These are phyloP conservation scores for Circinella minor DNA, from an alignment of 371 early-diverging fungal genomes.

Conservation along the genomic window DNA sequence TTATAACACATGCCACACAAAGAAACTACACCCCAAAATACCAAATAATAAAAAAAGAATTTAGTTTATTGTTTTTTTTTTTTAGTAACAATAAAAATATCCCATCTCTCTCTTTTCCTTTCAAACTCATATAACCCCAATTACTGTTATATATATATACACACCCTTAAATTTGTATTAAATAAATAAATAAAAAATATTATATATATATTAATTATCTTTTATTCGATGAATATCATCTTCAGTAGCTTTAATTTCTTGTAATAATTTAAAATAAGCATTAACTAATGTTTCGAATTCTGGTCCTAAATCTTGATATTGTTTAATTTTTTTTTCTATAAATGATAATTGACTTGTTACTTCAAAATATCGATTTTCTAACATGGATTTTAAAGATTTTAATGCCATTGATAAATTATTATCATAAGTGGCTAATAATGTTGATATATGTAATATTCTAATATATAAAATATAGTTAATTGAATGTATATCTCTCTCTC, in stretches of 20 bases:
- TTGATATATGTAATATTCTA: constrained; percentile 18
- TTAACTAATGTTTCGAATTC: constrained; percentile 23
- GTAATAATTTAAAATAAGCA: constrained; percentile 18
- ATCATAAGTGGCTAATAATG: constrained; percentile 16
- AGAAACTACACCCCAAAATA: background rate
- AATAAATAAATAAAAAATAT: no score
- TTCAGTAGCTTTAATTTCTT: constrained; percentile 21
- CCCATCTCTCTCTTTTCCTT: no score
- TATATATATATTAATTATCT: constrained; percentile 1
- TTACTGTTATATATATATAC: background rate
- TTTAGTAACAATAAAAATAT: background rate
- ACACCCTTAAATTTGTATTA: background rate
- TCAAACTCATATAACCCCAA: background rate
- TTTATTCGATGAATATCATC: constrained; percentile 22
- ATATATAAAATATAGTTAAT: background rate
- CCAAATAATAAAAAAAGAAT: no score
- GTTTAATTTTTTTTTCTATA: constrained; percentile 14
- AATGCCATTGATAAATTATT: constrained; percentile 11
- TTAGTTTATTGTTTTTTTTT: background rate
- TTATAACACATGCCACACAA: background rate
- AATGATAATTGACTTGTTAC: constrained; percentile 14
- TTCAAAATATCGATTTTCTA: constrained; percentile 15
- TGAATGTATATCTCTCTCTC: background rate
- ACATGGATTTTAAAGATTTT: constrained; percentile 13
- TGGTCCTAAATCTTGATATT: constrained; percentile 19